Evolutionary conservation across 768 basidiomycete species (phyloP).

Genomic region (Royoungia palumana): DNA sequence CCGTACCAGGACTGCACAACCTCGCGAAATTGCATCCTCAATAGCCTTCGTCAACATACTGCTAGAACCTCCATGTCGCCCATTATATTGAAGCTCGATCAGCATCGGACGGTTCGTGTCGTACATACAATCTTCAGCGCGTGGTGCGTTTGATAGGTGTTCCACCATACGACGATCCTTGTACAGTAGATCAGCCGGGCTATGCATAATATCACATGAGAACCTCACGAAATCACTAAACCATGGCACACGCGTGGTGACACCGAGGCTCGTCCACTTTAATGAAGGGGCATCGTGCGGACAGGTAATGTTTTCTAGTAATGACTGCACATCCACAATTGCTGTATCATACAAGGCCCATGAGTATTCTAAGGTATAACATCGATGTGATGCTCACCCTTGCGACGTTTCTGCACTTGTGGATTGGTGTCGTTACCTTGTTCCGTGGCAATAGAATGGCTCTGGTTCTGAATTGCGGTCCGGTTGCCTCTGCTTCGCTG

Average conservation of each 20-base stretch:
- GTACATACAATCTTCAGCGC: background rate
- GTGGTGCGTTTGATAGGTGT: no score
- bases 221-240: background rate
- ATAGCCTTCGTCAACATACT: background rate
- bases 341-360: no score
- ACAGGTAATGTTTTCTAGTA: background rate
- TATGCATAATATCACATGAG: no score
- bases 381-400: no score
- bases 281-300: background rate
- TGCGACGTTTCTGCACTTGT: no score
- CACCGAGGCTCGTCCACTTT: background rate
- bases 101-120: background rate
- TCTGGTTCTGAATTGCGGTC: no score
- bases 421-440: no score
- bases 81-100: background rate
- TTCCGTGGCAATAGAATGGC: no score
- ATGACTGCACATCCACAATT: background rate
- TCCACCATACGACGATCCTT: no score
- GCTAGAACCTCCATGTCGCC: background rate
- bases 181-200: no score
- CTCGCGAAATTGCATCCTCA: background rate
- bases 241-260: background rate
- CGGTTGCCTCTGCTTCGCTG: no score
- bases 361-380: no score
- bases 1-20: background rate